Base-by-base conservation (phyloP, 352 stramenopile genomes). In the Phytophthora brassicae region DNA sequence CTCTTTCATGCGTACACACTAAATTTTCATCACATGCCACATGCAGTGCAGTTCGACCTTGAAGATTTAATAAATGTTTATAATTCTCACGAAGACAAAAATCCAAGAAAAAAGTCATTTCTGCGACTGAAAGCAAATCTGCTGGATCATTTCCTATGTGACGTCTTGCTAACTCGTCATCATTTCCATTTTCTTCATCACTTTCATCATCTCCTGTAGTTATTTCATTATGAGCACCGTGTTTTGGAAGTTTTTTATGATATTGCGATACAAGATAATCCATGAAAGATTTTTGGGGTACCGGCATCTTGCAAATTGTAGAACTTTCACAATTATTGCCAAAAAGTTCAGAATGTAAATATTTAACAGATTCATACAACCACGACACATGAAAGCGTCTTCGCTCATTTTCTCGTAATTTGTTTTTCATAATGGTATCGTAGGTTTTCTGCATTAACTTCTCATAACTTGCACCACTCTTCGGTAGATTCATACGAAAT, bases 11-110 rank as follows among this genome's bases (percentile, higher is more conserved):
- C 3, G 79, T 93, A 36, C 84, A 93, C 56, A 90, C 82, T 33
- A 93, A 63, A 59, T 90, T 93, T 53, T 90, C 80, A n/a, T 93
- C 80, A 38, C 84, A 91, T 4, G 84, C 80, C 2, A 93, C 60
- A 57, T 93, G 84, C 6, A 93, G 60, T 14, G 84, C 70, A 3
- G 80, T 89, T 3, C 72, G 70, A 14, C 84, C 84, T 22, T 90
- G 81, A 5, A 79, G 72, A 62, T 91, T 93, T 5, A 59, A 39
- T 24, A 82, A 47, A 48, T 91, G 77, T 41, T 86, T 84, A 66
- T 84, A 93, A 50, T 68, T 79, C 43, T 86, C 68, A 7, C 80
- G 73, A 22, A 93, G 56, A 44, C 71, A 85, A 2, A 66, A 73
- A 60, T 89, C 79, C 16, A 90, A 49, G 26, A 85, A 88, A 39